Conservation (phyloP, 331 rosid genomes). For the Pyracantha coccinea region DNA sequence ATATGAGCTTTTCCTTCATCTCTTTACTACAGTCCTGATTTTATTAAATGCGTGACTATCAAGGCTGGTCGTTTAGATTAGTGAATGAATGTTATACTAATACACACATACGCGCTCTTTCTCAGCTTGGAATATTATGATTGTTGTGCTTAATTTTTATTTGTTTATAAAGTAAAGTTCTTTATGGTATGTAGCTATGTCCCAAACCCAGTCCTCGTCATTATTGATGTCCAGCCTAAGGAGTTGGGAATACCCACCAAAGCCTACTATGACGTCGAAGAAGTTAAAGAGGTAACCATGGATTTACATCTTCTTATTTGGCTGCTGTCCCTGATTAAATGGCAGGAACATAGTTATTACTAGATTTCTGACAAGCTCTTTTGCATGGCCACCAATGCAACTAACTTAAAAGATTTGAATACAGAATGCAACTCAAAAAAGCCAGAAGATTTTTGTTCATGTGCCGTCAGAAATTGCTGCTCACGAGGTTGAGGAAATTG, state of each 20-base stretch:
- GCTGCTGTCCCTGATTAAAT: slow-evolving; percentile 1
- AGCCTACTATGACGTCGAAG: slow-evolving; percentile 77
- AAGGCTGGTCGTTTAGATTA: neutral
- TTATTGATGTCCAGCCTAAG: slow-evolving; percentile 93
- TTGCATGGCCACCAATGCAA: neutral
- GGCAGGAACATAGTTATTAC: neutral
- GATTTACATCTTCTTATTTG: neutral
- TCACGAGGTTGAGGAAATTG: slow-evolving; percentile 64
- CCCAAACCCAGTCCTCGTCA: slow-evolving; percentile 86
- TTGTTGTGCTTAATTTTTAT: neutral
- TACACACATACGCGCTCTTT: neutral
- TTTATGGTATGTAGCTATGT: slow-evolving; percentile 49
- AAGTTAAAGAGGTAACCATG: slow-evolving; percentile 46
- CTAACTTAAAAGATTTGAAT: too few relatives aligned
- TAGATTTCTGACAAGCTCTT: neutral
- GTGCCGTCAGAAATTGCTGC: slow-evolving; percentile 55
- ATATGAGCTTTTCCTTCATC: neutral
- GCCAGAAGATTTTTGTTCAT: slow-evolving; percentile 55
- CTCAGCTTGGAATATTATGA: neutral
- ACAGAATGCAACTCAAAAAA: slow-evolving; percentile 62
- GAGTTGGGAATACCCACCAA: slow-evolving; percentile 94
- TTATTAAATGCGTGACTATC: neutral
- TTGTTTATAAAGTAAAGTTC: neutral
- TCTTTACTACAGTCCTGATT: neutral
- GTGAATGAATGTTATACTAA: neutral